Conservation (phyloP, 2,329 filamentous ascomycete genomes). For the Rutstroemia sydowiana region DNA sequence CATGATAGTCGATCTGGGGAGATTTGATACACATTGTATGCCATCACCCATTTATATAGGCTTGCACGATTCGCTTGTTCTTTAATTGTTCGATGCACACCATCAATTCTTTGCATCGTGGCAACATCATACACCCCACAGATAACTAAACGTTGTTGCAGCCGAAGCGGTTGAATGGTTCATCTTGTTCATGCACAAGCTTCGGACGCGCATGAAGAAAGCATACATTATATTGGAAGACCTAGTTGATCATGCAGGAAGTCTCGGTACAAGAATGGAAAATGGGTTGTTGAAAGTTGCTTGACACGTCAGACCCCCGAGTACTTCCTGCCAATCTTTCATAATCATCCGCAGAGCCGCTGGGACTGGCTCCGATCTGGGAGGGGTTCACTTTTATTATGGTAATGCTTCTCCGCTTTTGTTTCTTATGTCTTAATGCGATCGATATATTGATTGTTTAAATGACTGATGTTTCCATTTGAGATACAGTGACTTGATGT, state of each 20-base stretch:
- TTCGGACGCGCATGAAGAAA: neutral
- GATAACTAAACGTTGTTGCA: slow-evolving; percentile 14
- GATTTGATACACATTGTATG: neutral
- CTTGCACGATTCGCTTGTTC: slow-evolving; percentile 24
- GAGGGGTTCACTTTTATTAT: neutral
- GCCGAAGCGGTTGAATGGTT: slow-evolving; percentile 15
- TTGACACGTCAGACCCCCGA: slow-evolving; percentile 28
- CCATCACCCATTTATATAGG: slow-evolving; percentile 20
- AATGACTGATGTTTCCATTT: neutral
- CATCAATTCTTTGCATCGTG: slow-evolving; percentile 23
- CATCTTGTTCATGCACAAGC: slow-evolving; percentile 9
- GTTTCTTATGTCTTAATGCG: neutral
- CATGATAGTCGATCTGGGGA: neutral
- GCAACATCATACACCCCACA: slow-evolving; percentile 13
- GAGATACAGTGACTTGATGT: slow-evolving; percentile 23
- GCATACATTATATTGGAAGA: neutral
- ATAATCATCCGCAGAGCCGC: slow-evolving; percentile 19
- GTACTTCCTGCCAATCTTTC: slow-evolving; percentile 13
- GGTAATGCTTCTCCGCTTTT: neutral
- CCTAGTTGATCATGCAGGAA: neutral
- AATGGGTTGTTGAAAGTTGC: slow-evolving; percentile 7
- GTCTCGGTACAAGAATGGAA: slow-evolving; percentile 22
- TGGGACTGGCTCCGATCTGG: neutral
- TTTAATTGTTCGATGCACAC: slow-evolving; percentile 12
- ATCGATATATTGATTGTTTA: neutral